Evolutionary conservation across 768 basidiomycete species (phyloP), one percentile per base, ranked within the genome.

Genomic region (Thelephora ganbajun): DNA sequence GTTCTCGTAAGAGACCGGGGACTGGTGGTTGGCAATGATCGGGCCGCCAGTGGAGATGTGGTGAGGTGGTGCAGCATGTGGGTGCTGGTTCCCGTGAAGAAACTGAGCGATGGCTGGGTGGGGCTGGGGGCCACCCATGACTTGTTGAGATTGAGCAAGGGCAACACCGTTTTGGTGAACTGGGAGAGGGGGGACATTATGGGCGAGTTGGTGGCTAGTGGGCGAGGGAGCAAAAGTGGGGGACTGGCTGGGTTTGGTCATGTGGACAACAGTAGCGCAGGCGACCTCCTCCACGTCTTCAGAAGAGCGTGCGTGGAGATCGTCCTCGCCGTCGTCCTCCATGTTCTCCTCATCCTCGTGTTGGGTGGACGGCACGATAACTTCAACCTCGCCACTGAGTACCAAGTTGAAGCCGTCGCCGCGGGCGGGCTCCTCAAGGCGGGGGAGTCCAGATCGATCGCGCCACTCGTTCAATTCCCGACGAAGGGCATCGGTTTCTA

Each of bases 401-500:
- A 86, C 72, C 73, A 83, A 78, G 34, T 70, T 64, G 61, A 89
- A 86, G 33, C 73, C 83, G 30, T 86, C 80, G 23, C 79, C 73
- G 51, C 85, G 72, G 37, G 76, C 64, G 16, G 84, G 81, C 57
- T 89, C 83, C 42, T 88, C 84, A 50, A 80, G 69, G 53, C 73
- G 74, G 20, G 79, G 77, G 48, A 91, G 73, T 20, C 74, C 79
- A 20, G 78, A 76, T 44, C 83, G 78, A 53, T 79, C 77, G 49
- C 91, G 82, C 86, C 92, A 96, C 52, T 92, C 87, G 66, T 97
- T 96, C 57, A 97, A 71, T 62, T 99, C 91, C 43, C 80, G 74
- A 45, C 92, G 78, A 51, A 97, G 79, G 6, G 83, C 81, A 63
- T 94, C 89, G 18, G 86, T 69, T 66, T 97, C 91, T 55, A 71